Conservation (phyloP, 768 basidiomycete genomes). For the Coprinopsis marcescibilis region DNA sequence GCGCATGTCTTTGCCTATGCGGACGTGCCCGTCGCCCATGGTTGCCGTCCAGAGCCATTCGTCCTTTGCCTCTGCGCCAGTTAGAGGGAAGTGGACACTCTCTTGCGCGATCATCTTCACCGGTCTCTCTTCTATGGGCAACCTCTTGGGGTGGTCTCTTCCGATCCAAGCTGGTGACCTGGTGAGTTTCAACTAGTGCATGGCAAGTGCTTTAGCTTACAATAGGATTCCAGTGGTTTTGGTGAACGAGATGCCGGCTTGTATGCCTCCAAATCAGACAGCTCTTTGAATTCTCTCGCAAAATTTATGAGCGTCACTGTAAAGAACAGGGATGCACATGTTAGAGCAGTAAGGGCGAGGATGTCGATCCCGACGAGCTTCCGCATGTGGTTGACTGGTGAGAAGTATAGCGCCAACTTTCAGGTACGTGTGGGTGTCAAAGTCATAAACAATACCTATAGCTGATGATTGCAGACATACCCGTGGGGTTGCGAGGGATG, state of each 20-base stretch:
- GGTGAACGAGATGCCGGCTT: conserved; percentile 11
- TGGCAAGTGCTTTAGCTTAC: conserved; percentile 14
- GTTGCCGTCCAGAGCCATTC: conserved; percentile 28
- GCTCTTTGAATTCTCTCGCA: conserved; percentile 17
- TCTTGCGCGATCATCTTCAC: conserved; percentile 25
- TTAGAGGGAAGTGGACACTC: conserved; percentile 23
- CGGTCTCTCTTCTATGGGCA: conserved; percentile 22
- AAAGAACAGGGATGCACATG: conserved; percentile 22
- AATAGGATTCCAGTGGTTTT: conserved; percentile 18
- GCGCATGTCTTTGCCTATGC: conserved; percentile 23
- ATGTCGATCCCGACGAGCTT: conserved; percentile 1
- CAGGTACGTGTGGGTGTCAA: no score
- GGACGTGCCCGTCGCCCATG: conserved; percentile 22
- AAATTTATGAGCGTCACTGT: conserved; percentile 19
- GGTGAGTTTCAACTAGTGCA: background rate
- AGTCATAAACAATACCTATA: no score
- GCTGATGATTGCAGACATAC: no score
- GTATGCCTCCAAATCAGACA: conserved; percentile 16
- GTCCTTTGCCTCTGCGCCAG: conserved; percentile 20
- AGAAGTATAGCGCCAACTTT: no score
- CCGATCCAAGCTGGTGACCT: conserved; percentile 20
- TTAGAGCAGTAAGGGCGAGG: conserved; percentile 18
- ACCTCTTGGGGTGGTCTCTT: conserved; percentile 21
- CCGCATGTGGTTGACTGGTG: no score
- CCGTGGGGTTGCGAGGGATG: no score